Evolutionary conservation across 257 asterid species (phyloP), one percentile per base, ranked within the genome.

Genomic region (Nicotiana attenuata): DNA sequence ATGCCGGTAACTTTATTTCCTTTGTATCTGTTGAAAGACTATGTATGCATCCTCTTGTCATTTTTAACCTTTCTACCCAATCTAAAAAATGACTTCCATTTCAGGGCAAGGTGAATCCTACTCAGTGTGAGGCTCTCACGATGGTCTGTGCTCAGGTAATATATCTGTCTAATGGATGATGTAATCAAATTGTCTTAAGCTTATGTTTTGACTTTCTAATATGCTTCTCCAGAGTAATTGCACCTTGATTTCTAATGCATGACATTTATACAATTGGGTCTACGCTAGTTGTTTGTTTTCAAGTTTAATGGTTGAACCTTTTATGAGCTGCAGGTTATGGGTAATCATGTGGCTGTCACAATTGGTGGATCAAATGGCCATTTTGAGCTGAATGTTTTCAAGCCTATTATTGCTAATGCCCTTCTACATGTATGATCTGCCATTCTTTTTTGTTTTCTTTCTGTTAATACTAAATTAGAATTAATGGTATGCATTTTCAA

Each of bases 131-230:
- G 88, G 99, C 99, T 77, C 89, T 96, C 82, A 96, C 99, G 19
- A 92, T 94, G 98, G 98, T 96, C 86, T 96, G 98, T 66, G 97
- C 99, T 81, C 97, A 96, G 98, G 99, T 96, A 89, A 77, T 14
- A 33, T 33, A 5, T 33, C 38, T 33, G 38, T 33, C 7, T 33
- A 33, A 33, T 33, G 38, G 38, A 33, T 33, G 38, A 33, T 33
- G 38, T 33, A 33, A 33, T 33, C 38, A 33, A 33, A 5, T 33
- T 33, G 38, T 33, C 38, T 33, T 33, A 33, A 33, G 38, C 38
- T 33, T 33, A 33, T 33, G 38, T 35, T 35, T 35, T 35, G 45
- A 35, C 45, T 35, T 35, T 7, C 45, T 35, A 35, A 35, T 35
- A 35, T 35, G 45, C 45, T 38, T 38, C 47, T 38, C 47, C 47